Base-by-base conservation (phyloP, 371 early-diverging fungal species). In the Lichtheimia corymbifera region DNA sequence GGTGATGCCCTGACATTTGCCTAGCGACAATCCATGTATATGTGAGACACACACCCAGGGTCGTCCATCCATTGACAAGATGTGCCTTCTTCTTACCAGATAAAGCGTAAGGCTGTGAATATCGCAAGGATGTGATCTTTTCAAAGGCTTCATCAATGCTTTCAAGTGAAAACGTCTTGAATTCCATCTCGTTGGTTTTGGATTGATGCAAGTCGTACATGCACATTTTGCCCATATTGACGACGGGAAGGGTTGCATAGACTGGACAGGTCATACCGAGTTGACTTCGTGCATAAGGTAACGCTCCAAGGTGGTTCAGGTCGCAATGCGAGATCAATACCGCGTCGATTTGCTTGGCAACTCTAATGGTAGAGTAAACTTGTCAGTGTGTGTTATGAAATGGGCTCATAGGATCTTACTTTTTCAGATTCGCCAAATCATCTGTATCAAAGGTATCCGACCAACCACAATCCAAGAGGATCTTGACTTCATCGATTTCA, bases 391-490 rank as follows among this genome's bases (percentile, higher is more conserved):
- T 18, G 47, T 47, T 9, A 9, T n/a, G 11, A 17, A 17, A 17
- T 9, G 14, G 7, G 47, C 17, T 4, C 9, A 11, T 35, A 47
- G 7, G 40, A 9, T 47, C 14, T 41, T 80, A 90, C 91, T 87
- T 83, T 75, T 84, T 83, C 27, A 92, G 80, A 53, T 83, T 77
- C 41, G 70, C 72, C 25, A 95, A 77, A 58, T 86, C 88, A 11
- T 88, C 85, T 49, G 83, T 74, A 60, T 92, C 77, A 62, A 93
- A 89, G 24, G 73, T 63, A 70, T 89, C 91, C 52, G 84, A 82
- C 90, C 93, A 93, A 17, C 97, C 98, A 77, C 97, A 97, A 73
- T 98, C 98, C 30, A 98, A 82, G 52, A 98, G 71, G 42, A 98
- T 88, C 58, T 88, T 90, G 35, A 91, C 91, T 58, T 93, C 91